Conservation (phyloP, 345 rosid species). For the Kandelia obovata region DNA sequence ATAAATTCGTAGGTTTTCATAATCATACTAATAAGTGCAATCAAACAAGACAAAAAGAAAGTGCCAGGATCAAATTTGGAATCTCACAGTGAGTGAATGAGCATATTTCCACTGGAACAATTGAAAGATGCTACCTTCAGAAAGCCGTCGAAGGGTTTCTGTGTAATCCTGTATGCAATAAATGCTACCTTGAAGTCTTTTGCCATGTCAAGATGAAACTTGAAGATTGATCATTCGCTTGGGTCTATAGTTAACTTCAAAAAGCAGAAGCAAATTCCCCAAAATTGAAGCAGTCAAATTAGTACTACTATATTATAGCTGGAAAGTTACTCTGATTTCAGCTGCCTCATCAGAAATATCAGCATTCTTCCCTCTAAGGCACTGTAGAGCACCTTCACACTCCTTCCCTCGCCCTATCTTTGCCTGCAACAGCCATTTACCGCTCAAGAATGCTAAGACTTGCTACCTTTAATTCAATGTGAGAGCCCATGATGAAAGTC, state of each 20-base stretch:
- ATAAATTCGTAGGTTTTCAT: neutral
- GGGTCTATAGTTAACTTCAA: neutral
- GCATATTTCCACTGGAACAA: conserved; percentile 43
- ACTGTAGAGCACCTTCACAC: conserved; percentile 45
- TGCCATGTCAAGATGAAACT: too few relatives aligned
- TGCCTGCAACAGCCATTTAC: conserved; percentile 31
- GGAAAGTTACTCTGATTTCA: conserved; percentile 49
- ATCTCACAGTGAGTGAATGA: conserved; percentile 35
- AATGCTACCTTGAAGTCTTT: neutral
- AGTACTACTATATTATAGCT: neutral
- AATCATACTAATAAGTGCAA: neutral
- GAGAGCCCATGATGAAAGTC: neutral
- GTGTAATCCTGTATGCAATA: conserved; percentile 32
- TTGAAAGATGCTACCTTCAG: conserved; percentile 32
- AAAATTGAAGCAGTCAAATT: neutral
- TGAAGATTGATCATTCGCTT: too few relatives aligned
- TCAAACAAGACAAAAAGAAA: neutral
- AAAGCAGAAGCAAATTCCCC: neutral
- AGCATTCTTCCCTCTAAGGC: conserved; percentile 44
- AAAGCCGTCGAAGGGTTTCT: conserved; percentile 26
- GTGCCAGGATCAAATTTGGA: conserved; percentile 6
- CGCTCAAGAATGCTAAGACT: neutral
- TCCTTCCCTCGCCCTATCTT: conserved; percentile 44
- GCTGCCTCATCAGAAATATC: conserved; percentile 51
- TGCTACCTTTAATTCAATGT: neutral